A percentile compares a stretch with the other conserved stretches of the same genome.
These are phyloP conservation scores for Ascochyta rabiei DNA, from an alignment of 2,329 filamentous ascomycete genomes.

Conservation along the genomic window DNA sequence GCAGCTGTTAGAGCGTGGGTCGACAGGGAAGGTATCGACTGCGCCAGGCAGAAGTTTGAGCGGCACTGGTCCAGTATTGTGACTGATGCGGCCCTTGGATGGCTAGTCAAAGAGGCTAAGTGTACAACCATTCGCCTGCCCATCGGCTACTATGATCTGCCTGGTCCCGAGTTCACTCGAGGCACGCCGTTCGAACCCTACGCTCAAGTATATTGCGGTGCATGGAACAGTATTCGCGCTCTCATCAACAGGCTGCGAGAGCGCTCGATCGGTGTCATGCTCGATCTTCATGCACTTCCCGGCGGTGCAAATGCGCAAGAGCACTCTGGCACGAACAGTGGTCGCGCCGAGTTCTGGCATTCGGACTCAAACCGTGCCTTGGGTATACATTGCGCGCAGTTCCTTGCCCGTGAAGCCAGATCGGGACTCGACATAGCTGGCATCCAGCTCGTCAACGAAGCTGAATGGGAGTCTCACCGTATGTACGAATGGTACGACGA, in stretches of 20 bases:
- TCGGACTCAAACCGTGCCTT: constrained; percentile 52
- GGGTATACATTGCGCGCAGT: constrained; percentile 56
- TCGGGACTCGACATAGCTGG: constrained; percentile 56
- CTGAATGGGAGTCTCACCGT: constrained; percentile 55
- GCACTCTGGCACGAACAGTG: constrained; percentile 62
- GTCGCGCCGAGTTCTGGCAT: constrained; percentile 60
- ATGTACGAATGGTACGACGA: constrained; percentile 65
- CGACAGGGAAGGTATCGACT: constrained; percentile 54
- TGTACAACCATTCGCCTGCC: constrained; percentile 66
- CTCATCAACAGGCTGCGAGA: constrained; percentile 54
- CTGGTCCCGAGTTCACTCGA: constrained; percentile 56
- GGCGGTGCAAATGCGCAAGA: constrained; percentile 63
- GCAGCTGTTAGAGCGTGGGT: constrained; percentile 58
- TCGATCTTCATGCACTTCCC: constrained; percentile 65
- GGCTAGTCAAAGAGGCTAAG: constrained; percentile 58
- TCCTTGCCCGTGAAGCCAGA: constrained; percentile 57
- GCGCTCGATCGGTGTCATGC: constrained; percentile 61
- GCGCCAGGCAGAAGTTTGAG: constrained; percentile 59
- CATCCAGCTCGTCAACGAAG: constrained; percentile 65
- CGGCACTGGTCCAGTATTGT: constrained; percentile 60
- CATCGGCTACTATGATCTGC: constrained; percentile 64
- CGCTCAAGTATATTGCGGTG: constrained; percentile 57
- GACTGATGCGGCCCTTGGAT: constrained; percentile 58
- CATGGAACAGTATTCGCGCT: constrained; percentile 59
- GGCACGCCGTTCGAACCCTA: constrained; percentile 60